Base-by-base conservation (phyloP, 2,329 filamentous ascomycete genomes). In the Remersonia thermophila region DNA sequence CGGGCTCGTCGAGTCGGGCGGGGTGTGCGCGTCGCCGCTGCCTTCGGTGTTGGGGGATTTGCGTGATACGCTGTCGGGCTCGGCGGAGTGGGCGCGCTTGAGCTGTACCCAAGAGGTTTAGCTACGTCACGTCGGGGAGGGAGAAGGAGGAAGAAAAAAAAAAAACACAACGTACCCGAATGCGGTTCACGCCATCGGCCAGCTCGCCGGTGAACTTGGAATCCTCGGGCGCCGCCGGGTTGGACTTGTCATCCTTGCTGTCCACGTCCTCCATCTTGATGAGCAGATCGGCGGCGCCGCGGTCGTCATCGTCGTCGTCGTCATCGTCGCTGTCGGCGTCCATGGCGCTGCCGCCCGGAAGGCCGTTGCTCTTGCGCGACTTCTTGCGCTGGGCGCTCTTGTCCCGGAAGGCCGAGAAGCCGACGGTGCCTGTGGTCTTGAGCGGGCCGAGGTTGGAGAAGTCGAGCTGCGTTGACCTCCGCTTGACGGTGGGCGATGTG, bases 321-420 rank as follows among this genome's bases (percentile, higher is more conserved):
- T 84, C 80, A 18, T 79, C 73, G 25, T 83, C 80, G 43, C 80
- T 87, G 48, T 91, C 83, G 55, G 72, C 68, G 3, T 67, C 65
- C 53, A 87, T 83, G 15, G 70, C 66, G 32, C 62, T 62, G 5
- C 53, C 56, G 8, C 57, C 55, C 35, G 69, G 73, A 30, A 74
- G 77, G 39, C 72, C 80, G 50, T 66, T 72, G 62, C 73, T 77
- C 59, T 77, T 79, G 41, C 67, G 63, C 2, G 65, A 57, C 54
- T 78, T 79, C 40, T 67, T 67, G 51, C 76, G 76, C 36, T 74
- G 69, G 12, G 67, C 60, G 28, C 74, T 69, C 38, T 69, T 67
- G 44, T 93, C 86, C 36, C 89, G 76, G 63, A 95, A 95, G 11
- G 83, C 75, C 3, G 85, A 80, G 56, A 94, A 96, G 26, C 87